Base-by-base conservation (phyloP, 208 protist genomes). In the Leishmania martiniquensis region DNA sequence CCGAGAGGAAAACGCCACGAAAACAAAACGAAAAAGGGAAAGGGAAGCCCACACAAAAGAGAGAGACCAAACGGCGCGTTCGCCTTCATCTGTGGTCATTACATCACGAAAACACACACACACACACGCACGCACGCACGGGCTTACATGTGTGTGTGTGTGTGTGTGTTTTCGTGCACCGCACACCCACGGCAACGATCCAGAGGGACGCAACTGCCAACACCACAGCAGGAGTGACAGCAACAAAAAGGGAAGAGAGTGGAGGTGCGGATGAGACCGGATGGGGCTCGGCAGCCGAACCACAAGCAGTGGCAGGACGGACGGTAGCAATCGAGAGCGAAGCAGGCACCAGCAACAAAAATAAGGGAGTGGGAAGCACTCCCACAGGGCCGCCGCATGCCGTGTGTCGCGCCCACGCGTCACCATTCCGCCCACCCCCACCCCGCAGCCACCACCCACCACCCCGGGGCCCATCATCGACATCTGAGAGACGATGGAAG, bases 41-140 rank as follows among this genome's bases (percentile, higher is more conserved):
- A 68, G 25, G 17, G n/a, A 68, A 68, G 62, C 62, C 62, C 62
- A 68, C 7, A 45, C 13, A 66, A 66, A 17, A 45, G 34, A 66
- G 25, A 22, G n/a, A 68, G n/a, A 68, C 15, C n/a, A 45, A 32
- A 2, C n/a, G n/a, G n/a, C n/a, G n/a, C n/a, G n/a, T n/a, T n/a
- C n/a, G n/a, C n/a, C n/a, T n/a, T n/a, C n/a, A n/a, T n/a, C n/a
- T n/a, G n/a, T n/a, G n/a, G n/a, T n/a, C n/a, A n/a, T n/a, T n/a
- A n/a, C n/a, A n/a, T n/a, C n/a, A n/a, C n/a, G 63, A 44, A n/a
- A 13, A 45, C 15, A 15, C 60, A 10, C n/a, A n/a, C n/a, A n/a
- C n/a, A n/a, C n/a, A n/a, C n/a, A 37, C 60, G 15, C 22, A 34
- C 3, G 60, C 60, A 44, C 12, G 34, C 34, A 12, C 2, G n/a